Evolutionary conservation across 768 basidiomycete species (phyloP).

Genomic region (Hortiboletus flavorubellus): DNA sequence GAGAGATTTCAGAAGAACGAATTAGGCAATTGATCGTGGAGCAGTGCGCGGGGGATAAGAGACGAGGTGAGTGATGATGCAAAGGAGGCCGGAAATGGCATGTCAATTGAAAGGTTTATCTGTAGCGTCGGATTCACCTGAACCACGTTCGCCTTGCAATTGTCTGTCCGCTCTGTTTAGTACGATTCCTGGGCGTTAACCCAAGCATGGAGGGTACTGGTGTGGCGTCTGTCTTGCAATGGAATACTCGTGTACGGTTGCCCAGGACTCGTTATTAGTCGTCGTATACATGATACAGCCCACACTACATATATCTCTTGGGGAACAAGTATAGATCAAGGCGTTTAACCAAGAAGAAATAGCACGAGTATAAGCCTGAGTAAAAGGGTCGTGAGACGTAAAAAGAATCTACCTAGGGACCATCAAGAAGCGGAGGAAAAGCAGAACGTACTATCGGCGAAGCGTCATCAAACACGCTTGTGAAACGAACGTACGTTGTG

Average conservation of each 20-base stretch:
- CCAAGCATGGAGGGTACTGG: no score
- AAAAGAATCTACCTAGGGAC: not conserved
- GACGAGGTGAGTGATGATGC: constrained; percentile 11
- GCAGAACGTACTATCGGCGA: not conserved
- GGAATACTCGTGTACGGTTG: not conserved
- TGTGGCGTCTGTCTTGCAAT: not conserved
- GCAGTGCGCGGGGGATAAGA: constrained; percentile 9
- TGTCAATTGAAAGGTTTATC: not conserved
- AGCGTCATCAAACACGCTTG: not conserved
- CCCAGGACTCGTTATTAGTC: not conserved
- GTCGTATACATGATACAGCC: not conserved
- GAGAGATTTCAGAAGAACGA: constrained; percentile 16
- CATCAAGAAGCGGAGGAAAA: not conserved
- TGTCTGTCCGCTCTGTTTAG: constrained; percentile 6
- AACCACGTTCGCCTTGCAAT: not conserved
- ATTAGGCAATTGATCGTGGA: constrained; percentile 14
- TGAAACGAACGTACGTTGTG: constrained; percentile 51
- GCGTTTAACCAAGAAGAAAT: not conserved
- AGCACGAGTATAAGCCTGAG: no score
- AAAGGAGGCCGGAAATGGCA: not conserved
- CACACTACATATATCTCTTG: not conserved
- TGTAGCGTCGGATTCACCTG: not conserved
- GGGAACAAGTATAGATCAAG: not conserved
- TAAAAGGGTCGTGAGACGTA: no score
- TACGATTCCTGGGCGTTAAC: not conserved